Evolutionary conservation across 768 basidiomycete genomes (phyloP).

Genomic region (Daedaleopsis sinensis): DNA sequence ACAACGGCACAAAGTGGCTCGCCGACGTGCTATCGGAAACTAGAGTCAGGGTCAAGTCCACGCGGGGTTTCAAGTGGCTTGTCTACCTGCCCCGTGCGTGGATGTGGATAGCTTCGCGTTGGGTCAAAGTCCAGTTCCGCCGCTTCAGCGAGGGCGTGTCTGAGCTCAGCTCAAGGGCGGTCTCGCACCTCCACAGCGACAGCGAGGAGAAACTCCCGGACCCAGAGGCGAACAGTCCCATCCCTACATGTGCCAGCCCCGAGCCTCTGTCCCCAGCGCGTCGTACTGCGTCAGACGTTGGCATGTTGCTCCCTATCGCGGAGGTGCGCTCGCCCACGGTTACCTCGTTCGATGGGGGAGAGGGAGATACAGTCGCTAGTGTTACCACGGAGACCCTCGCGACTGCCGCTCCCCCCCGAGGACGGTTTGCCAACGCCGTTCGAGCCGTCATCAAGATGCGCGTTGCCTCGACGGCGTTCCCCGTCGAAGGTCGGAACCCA

Average conservation of each 20-base stretch:
- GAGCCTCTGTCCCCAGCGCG: constrained; percentile 24
- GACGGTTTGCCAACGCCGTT: constrained; percentile 46
- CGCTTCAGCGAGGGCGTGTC: constrained; percentile 22
- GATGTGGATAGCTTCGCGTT: constrained; percentile 20
- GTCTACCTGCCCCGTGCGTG: constrained; percentile 27
- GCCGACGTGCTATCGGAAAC: constrained; percentile 51
- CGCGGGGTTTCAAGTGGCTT: constrained; percentile 28
- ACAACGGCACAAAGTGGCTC: constrained; percentile 72
- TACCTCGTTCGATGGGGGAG: constrained; percentile 20
- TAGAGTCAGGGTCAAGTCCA: constrained; percentile 23
- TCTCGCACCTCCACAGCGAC: constrained; percentile 5
- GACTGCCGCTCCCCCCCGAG: constrained; percentile 23
- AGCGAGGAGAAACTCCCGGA: constrained; percentile 15
- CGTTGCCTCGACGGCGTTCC: constrained; percentile 34
- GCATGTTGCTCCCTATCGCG: constrained; percentile 23
- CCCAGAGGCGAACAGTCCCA: constrained; percentile 7
- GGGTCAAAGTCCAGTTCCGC: constrained; percentile 19
- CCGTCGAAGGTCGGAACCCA: constrained; percentile 18
- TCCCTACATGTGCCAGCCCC: constrained; percentile 19
- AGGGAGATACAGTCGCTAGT: constrained; percentile 18
- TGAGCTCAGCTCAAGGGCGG: constrained; percentile 15
- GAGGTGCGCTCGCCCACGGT: constrained; percentile 26
- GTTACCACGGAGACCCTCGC: constrained; percentile 25
- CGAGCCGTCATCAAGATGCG: constrained; percentile 49
- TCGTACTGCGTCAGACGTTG: constrained; percentile 21